Evolutionary conservation across 495 filamentous ascomycete species (phyloP), one percentile per base, ranked within the genome.

Genomic region (Penicillium coffeae): DNA sequence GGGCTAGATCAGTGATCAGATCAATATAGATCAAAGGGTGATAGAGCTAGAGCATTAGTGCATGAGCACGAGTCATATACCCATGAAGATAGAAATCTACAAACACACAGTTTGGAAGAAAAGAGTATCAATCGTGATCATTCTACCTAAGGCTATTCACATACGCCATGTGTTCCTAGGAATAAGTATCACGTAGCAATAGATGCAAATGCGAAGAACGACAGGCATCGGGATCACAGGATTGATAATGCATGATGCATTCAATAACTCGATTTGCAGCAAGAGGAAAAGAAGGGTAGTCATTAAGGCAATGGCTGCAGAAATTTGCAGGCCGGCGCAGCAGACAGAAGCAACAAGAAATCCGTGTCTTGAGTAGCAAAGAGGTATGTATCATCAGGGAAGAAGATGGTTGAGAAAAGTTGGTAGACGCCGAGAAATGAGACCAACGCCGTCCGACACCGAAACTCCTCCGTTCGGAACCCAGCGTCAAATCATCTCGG

Each of bases 1-100:
- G 92, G 92, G 8, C 60, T 95, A 64, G 90, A 96, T 74, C 76
- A 77, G 51, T 82, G 58, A 70, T 56, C 21, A 19, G 12, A 8
- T 22, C 20, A 14, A n/a, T n/a, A 43, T 43, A 43, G 21, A 43
- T 32, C n/a, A 27, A 33, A 16, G 21, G 21, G 19, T 16, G 20
- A 43, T n/a, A 33, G 3, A 43, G 25, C 15, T 32, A 22, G 35
- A 38, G 35, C 12, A 40, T 12, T n/a, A n/a, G n/a, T n/a, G n/a
- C n/a, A n/a, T n/a, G n/a, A n/a, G n/a, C n/a, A n/a, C n/a, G n/a
- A n/a, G 5, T 30, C 10, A 30, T 30, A 30, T 4, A 30, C 13
- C 21, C 16, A 1, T 40, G 38, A 1, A 19, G 38, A 40, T 40
- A 10, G 38, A 21, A 16, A 6, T 19, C n/a, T 40, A n/a, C n/a